phyloP scores from a whole-genome alignment of 305 asterid species.

The Ajuga reptans region DNA sequence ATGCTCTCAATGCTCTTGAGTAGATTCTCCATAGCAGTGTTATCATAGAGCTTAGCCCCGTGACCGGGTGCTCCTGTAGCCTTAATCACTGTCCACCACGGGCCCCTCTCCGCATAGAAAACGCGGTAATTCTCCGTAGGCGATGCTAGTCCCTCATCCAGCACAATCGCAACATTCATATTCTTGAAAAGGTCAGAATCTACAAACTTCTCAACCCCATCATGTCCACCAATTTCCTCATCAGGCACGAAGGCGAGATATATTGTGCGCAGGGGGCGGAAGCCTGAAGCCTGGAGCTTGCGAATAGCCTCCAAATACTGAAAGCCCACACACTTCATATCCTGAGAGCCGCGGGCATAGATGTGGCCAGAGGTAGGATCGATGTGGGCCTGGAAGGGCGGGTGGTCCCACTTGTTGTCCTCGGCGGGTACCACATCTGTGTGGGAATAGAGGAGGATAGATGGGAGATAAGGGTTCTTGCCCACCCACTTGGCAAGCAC shows the following conservation, averaged over 20 bases:
- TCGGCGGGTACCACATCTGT: conserved; percentile 96
- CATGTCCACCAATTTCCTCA: conserved; percentile 93
- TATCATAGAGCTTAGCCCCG: conserved; percentile 87
- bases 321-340: conserved; percentile 85
- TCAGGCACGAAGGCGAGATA: conserved; percentile 85
- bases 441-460: conserved; percentile 90
- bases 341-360: conserved; percentile 94
- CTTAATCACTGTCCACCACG: conserved; percentile 83
- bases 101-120: conserved; percentile 78
- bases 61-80: conserved; percentile 91
- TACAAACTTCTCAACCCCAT: conserved; percentile 74
- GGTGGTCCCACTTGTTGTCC: conserved; percentile 67
- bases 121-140: conserved; percentile 57
- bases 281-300: conserved; percentile 55
- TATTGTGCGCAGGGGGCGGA: conserved; percentile 57
- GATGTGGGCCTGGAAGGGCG: conserved; percentile 69
- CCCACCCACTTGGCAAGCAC: conserved; percentile 79
- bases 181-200: conserved; percentile 53
- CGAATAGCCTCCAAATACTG: conserved; percentile 91
- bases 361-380: conserved; percentile 58
- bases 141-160: conserved; percentile 87
- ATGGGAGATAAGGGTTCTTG: conserved; percentile 50
- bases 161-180: conserved; percentile 79
- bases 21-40: conserved; percentile 88
- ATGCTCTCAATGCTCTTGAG: conserved; percentile 73